These are phyloP conservation scores for Phytophthora quininea DNA, from an alignment of 352 stramenopile genomes.

Conservation along the genomic window DNA sequence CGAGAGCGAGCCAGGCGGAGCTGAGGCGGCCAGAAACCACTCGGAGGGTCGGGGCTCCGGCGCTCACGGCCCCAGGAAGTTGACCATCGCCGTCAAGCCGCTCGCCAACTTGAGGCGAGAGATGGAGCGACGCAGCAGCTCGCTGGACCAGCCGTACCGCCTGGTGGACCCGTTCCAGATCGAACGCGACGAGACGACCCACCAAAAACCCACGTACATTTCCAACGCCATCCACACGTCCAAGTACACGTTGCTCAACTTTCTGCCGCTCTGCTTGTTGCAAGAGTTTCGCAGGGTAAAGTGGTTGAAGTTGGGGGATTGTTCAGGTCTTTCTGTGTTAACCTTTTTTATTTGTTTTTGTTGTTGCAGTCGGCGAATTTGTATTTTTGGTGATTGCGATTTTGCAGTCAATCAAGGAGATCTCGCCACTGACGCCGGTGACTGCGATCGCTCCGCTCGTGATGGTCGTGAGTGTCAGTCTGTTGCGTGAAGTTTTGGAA, in stretches of 20 bases:
- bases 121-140: slow-evolving; percentile 34
- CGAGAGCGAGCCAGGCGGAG: slow-evolving; percentile 16
- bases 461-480: slow-evolving; percentile 80
- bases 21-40: slow-evolving; percentile 3
- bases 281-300: slow-evolving; percentile 87
- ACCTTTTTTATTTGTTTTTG: not conserved
- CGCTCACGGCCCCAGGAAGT: slow-evolving; percentile 33
- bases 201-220: slow-evolving; percentile 59
- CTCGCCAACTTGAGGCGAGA: slow-evolving; percentile 4
- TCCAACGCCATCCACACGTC: slow-evolving; percentile 88
- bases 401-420: slow-evolving; percentile 90
- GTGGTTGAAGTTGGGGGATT: not conserved
- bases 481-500: slow-evolving; percentile 81
- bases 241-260: slow-evolving; percentile 91
- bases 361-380: slow-evolving; percentile 87
- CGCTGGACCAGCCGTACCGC: slow-evolving; percentile 39
- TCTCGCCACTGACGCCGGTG: slow-evolving; percentile 72
- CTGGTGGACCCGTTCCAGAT: slow-evolving; percentile 73
- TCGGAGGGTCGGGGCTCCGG: slow-evolving; percentile 22
- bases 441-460: slow-evolving; percentile 83
- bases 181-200: slow-evolving; percentile 55
- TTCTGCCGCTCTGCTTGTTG: slow-evolving; percentile 68
- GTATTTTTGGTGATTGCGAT: slow-evolving; percentile 94
- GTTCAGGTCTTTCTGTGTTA: not conserved
- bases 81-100: slow-evolving; percentile 36